These are phyloP conservation scores for Bjerkandera adusta DNA, from an alignment of 1,284 basidiomycete species.

Conservation along the genomic window DNA sequence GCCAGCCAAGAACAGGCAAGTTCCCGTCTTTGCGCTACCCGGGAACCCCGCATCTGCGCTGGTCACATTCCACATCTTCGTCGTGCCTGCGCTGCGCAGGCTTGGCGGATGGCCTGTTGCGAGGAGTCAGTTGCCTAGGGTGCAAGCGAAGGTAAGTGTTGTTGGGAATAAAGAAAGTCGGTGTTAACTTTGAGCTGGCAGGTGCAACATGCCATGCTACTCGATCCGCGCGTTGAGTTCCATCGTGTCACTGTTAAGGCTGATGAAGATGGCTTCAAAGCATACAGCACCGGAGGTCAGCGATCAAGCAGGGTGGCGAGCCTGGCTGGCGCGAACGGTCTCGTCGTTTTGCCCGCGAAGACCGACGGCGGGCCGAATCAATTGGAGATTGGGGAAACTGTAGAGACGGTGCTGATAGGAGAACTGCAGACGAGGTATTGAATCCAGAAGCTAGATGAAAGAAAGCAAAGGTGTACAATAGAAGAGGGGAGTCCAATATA, in stretches of 20 bases:
- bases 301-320: conserved; percentile 78
- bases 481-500: too few relatives aligned
- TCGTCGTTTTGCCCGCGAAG: conserved; percentile 64
- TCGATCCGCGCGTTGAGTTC: conserved; percentile 80
- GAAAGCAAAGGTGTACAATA: neutral
- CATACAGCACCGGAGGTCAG: conserved; percentile 83
- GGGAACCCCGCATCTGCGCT: conserved; percentile 89
- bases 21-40: conserved; percentile 77
- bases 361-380: conserved; percentile 36
- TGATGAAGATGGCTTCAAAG: conserved; percentile 48
- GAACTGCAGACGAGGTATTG: conserved; percentile 46
- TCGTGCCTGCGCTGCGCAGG: conserved; percentile 74
- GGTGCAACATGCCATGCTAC: conserved; percentile 58
- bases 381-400: conserved; percentile 51
- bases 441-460: neutral
- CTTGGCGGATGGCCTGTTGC: conserved; percentile 65
- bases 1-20: conserved; percentile 41
- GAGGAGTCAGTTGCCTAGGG: conserved; percentile 58
- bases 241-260: conserved; percentile 70
- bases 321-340: conserved; percentile 73
- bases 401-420: conserved; percentile 63
- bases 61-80: conserved; percentile 87
- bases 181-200: conserved; percentile 23
- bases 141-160: conserved; percentile 60
- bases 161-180: neutral